A percentile compares a stretch with the other conserved stretches of the same genome.
Evolutionary conservation across 2,329 filamentous ascomycete species (phyloP).

Genomic region (Cladosporium austrohemisphaericum): DNA sequence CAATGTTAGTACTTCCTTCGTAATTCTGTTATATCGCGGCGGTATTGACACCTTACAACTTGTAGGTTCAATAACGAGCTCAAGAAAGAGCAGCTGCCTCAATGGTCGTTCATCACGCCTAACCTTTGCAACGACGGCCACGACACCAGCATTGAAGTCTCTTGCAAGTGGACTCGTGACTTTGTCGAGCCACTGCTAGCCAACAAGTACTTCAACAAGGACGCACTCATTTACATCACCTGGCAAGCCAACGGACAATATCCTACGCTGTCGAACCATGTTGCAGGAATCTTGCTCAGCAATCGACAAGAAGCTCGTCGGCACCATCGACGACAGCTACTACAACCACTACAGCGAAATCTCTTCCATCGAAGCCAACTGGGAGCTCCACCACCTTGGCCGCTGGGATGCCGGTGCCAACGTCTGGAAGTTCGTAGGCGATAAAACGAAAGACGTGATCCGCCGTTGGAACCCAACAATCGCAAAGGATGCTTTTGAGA

Average conservation of each 20-base stretch:
- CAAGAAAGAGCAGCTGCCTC: slow-evolving; percentile 57
- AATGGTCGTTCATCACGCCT: slow-evolving; percentile 64
- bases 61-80: slow-evolving; percentile 62
- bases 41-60: too few species aligned
- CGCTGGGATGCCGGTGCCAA: slow-evolving; percentile 42
- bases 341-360: slow-evolving; percentile 39
- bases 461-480: slow-evolving; percentile 24
- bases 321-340: slow-evolving; percentile 61
- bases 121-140: slow-evolving; percentile 68
- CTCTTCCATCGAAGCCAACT: slow-evolving; percentile 38
- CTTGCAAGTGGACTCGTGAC: slow-evolving; percentile 55
- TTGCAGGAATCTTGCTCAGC: slow-evolving; percentile 67
- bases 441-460: slow-evolving; percentile 25
- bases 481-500: background rate
- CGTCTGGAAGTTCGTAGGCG: slow-evolving; percentile 32
- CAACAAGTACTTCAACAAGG: slow-evolving; percentile 65
- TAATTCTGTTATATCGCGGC: too few species aligned
- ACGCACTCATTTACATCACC: slow-evolving; percentile 67
- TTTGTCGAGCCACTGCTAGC: slow-evolving; percentile 68
- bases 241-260: slow-evolving; percentile 71
- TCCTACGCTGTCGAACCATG: slow-evolving; percentile 58
- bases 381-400: slow-evolving; percentile 37
- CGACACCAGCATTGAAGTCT: slow-evolving; percentile 61
- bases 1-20: slow-evolving; percentile 34
- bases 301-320: slow-evolving; percentile 61